A percentile compares a stretch with the other conserved stretches of the same genome.
These are phyloP conservation scores for Saturnispora gosingensis DNA, from an alignment of 805 yeast species.

Conservation along the genomic window DNA sequence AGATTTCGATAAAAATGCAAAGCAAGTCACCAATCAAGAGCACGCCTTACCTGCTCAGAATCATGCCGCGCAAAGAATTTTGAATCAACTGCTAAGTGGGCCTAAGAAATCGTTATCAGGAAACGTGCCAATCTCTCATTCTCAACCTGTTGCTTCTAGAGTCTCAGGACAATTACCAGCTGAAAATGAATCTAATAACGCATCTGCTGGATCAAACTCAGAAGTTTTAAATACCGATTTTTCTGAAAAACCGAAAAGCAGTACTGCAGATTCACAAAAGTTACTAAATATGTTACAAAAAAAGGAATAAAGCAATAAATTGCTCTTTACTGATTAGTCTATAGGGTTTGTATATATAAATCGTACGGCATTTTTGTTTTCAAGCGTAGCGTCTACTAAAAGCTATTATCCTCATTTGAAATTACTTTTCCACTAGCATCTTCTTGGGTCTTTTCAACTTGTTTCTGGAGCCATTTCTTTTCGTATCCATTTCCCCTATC, in stretches of 20 bases:
- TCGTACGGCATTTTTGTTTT: background rate
- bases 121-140: background rate
- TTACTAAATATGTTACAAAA: background rate
- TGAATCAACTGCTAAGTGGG: constrained; percentile 16
- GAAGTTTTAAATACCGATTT: background rate
- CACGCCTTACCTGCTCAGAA: constrained; percentile 3
- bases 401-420: constrained; percentile 28
- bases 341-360: background rate
- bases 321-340: background rate
- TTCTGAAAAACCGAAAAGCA: background rate
- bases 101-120: constrained; percentile 13
- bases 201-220: background rate
- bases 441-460: constrained; percentile 28
- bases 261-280: constrained; percentile 2
- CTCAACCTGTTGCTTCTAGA: too few species aligned
- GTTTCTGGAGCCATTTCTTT: constrained; percentile 41
- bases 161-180: background rate
- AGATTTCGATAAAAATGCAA: background rate
- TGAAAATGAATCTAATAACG: background rate
- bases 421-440: constrained; percentile 28
- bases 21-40: background rate
- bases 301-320: background rate
- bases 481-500: constrained; percentile 89
- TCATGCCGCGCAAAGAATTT: constrained; percentile 21
- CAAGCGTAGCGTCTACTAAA: background rate